Evolutionary conservation across 2,329 filamentous ascomycete genomes (phyloP).

Genomic region (Ustulina deusta): DNA sequence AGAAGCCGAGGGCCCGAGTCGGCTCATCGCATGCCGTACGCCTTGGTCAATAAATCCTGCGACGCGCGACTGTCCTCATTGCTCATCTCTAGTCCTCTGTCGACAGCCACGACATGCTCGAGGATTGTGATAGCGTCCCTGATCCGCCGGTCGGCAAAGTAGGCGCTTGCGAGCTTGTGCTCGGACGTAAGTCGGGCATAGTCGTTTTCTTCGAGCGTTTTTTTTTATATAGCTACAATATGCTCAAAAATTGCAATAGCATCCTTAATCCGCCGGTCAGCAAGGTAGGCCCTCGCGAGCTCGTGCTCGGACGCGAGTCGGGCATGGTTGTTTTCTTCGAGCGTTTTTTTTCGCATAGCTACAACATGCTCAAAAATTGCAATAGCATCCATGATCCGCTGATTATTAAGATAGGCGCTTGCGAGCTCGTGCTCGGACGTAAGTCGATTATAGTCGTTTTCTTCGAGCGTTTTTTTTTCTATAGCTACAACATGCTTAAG

Average conservation of each 20-base stretch:
- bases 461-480: background rate
- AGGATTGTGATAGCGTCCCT: background rate
- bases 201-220: no score
- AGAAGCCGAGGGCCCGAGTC: no score
- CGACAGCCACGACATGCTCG: no score
- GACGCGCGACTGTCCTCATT: background rate
- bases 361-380: conserved; percentile 15
- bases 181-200: background rate
- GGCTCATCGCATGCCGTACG: background rate
- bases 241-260: background rate
- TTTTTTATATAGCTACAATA: no score
- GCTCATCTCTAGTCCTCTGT: background rate
- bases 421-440: conserved; percentile 7
- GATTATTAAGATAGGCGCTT: background rate
- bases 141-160: background rate
- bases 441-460: background rate
- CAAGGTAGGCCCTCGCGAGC: conserved; percentile 11
- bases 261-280: background rate
- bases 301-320: conserved; percentile 7
- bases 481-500: conserved; percentile 14
- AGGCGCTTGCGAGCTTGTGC: conserved; percentile 13
- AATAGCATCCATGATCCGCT: background rate
- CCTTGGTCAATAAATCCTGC: background rate
- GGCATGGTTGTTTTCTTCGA: no score
- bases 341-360: no score